Evolutionary conservation across 2,329 filamentous ascomycete species (phyloP).

Genomic region (Canariomyces notabilis): DNA sequence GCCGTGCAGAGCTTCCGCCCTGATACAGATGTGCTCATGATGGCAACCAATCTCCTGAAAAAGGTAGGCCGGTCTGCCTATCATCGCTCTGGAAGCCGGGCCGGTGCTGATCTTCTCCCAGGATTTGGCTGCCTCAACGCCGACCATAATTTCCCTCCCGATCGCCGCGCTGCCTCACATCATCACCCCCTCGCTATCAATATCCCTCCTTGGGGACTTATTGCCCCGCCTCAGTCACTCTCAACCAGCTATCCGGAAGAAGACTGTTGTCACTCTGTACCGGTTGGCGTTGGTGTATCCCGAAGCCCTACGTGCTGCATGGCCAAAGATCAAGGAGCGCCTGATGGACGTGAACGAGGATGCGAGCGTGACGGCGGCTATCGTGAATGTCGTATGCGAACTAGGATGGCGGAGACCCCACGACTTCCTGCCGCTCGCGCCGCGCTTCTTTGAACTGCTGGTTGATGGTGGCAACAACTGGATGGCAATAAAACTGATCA

Average conservation of each 20-base stretch:
- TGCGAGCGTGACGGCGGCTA: conserved; percentile 87
- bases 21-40: conserved; percentile 95
- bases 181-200: conserved; percentile 84
- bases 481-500: conserved; percentile 99
- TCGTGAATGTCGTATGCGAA: conserved; percentile 95
- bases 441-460: conserved; percentile 84
- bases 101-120: conserved; percentile 30
- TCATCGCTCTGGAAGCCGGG: background rate
- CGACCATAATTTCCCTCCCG: conserved; percentile 76
- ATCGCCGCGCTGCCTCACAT: conserved; percentile 90
- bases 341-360: conserved; percentile 88
- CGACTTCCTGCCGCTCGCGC: conserved; percentile 88
- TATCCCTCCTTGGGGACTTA: conserved; percentile 82
- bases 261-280: conserved; percentile 92
- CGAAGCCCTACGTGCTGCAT: conserved; percentile 83
- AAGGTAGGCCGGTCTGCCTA: conserved; percentile 52
- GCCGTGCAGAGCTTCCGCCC: conserved; percentile 94
- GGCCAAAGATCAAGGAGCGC: conserved; percentile 95
- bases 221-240: conserved; percentile 83
- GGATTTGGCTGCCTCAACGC: conserved; percentile 69
- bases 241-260: conserved; percentile 81
- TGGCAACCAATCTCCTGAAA: conserved; percentile 93
- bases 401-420: conserved; percentile 89
- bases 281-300: conserved; percentile 93
- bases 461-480: conserved; percentile 95